These are phyloP conservation scores for Fusarium stilboides DNA, from an alignment of 2,329 filamentous ascomycete species.

Conservation along the genomic window DNA sequence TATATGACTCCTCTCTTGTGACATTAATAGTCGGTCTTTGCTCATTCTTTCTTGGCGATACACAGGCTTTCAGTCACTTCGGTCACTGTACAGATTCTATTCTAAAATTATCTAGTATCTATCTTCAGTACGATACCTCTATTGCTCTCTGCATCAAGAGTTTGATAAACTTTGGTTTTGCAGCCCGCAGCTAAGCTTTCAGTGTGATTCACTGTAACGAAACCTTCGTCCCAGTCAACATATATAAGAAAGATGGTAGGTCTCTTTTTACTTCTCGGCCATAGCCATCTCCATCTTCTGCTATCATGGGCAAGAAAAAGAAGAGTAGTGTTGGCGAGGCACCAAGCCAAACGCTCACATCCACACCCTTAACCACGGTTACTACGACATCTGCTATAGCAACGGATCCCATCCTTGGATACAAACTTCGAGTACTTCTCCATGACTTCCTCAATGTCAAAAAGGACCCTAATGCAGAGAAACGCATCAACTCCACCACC, in stretches of 20 bases:
- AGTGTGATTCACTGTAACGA: neutral
- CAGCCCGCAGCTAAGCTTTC: neutral
- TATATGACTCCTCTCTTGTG: neutral
- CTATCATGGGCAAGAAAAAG: slow-evolving; percentile 8
- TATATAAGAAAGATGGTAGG: neutral
- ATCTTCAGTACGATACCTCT: no score
- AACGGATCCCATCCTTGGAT: slow-evolving; percentile 7
- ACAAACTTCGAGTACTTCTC: slow-evolving; percentile 14
- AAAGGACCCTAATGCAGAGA: slow-evolving; percentile 4
- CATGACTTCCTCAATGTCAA: slow-evolving; percentile 12
- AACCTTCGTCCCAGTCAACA: neutral
- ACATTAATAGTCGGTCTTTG: neutral
- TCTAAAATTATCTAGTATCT: no score
- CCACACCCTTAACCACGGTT: neutral
- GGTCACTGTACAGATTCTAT: no score
- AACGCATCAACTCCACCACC: slow-evolving; percentile 11
- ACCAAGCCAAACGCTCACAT: neutral
- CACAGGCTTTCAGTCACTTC: no score
- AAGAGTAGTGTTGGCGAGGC: neutral
- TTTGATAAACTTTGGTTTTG: neutral
- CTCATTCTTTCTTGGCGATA: no score
- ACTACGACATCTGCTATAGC: slow-evolving; percentile 3
- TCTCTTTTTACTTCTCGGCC: no score
- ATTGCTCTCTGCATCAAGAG: neutral
- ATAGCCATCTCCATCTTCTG: neutral